Conservation (phyloP, 2,329 filamentous ascomycete species). For the Fusarium sp. region DNA sequence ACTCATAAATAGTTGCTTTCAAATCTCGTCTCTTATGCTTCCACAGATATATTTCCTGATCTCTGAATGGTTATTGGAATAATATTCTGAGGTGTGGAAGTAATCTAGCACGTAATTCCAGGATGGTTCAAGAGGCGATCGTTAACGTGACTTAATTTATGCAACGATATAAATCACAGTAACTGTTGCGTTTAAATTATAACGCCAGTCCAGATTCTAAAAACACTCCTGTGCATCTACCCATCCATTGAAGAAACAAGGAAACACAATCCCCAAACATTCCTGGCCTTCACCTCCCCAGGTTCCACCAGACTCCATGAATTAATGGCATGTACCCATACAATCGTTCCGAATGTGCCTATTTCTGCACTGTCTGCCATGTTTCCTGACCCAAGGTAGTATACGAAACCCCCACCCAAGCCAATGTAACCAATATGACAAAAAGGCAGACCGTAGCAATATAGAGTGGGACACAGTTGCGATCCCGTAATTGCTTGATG, state of each 20-base stretch:
- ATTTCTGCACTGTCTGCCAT: conserved; percentile 12
- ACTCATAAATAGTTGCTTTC: no score
- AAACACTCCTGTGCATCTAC: not conserved
- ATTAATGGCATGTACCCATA: not conserved
- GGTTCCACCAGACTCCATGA: not conserved
- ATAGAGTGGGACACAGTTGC: conserved; percentile 23
- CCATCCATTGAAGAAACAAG: not conserved
- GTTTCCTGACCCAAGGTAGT: conserved; percentile 16
- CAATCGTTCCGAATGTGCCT: not conserved
- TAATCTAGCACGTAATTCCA: no score
- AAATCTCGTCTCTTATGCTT: no score
- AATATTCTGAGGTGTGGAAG: no score
- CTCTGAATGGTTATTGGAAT: no score
- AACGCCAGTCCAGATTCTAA: conserved; percentile 2
- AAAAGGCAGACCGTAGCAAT: conserved; percentile 31
- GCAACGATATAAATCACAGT: not conserved
- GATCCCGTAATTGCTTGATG: conserved; percentile 32
- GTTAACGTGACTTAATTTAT: no score
- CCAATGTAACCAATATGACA: not conserved
- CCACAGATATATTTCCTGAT: no score
- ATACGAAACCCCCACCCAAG: conserved; percentile 13
- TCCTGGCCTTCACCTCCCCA: not conserved
- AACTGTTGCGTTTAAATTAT: not conserved
- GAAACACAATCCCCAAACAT: conserved; percentile 18
- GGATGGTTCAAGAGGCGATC: no score